Evolutionary conservation across 1,139 yeast genomes (phyloP).

Genomic region (Sugiyamaella castrensis): DNA sequence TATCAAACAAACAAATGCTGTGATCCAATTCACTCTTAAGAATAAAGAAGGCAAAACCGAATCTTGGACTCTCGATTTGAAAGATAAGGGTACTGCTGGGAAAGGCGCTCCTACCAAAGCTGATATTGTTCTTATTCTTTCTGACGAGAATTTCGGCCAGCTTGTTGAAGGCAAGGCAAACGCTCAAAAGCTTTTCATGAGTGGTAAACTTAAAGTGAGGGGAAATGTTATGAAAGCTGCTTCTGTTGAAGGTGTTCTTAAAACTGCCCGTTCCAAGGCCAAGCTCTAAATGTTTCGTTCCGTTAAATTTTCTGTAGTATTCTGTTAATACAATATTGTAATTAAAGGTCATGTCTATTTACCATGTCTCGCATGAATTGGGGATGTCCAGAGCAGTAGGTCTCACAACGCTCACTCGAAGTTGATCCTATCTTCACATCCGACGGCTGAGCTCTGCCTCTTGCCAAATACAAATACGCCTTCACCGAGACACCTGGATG

Average conservation of each 20-base stretch:
- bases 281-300: conserved; percentile 39
- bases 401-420: no score
- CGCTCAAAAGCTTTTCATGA: conserved; percentile 81
- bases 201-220: conserved; percentile 79
- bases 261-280: conserved; percentile 54
- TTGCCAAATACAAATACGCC: no score
- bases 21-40: conserved; percentile 65
- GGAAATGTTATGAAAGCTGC: conserved; percentile 92
- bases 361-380: no score
- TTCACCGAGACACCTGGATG: no score
- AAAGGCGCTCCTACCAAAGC: conserved; percentile 50
- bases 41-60: conserved; percentile 63
- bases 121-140: conserved; percentile 64
- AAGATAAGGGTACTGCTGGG: conserved; percentile 55
- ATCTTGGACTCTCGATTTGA: conserved; percentile 71
- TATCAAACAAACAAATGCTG: conserved; percentile 53
- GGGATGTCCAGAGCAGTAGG: no score
- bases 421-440: no score
- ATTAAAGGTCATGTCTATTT: no score
- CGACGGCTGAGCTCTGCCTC: no score
- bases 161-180: conserved; percentile 75
- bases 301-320: no score
- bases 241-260: conserved; percentile 68
- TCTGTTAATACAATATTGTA: no score
- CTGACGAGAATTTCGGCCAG: conserved; percentile 59